Conservation (phyloP, 2,329 filamentous ascomycete species). For the Fusarium camptoceras region DNA sequence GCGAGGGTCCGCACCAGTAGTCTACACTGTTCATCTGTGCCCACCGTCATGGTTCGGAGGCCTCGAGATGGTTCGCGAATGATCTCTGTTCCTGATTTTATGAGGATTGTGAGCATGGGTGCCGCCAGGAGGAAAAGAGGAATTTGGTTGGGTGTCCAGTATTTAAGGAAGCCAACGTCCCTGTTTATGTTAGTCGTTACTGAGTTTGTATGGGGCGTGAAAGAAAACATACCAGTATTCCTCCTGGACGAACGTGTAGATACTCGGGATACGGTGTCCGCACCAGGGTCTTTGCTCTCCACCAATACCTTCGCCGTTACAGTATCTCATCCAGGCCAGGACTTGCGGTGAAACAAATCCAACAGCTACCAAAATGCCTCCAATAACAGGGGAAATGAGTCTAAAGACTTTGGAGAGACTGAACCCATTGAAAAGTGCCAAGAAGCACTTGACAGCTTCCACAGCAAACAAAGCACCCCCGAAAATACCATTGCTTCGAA, state of each 20-base stretch:
- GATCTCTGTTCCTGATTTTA: conserved; percentile 67
- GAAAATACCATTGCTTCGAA: conserved; percentile 88
- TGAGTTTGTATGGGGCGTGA: conserved; percentile 11
- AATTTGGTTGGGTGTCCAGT: conserved; percentile 89
- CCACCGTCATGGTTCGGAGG: conserved; percentile 3
- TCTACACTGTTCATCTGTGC: conserved; percentile 29
- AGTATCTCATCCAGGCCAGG: conserved; percentile 80
- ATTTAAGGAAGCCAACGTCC: conserved; percentile 87
- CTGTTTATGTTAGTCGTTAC: conserved; percentile 58
- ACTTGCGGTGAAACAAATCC: conserved; percentile 80
- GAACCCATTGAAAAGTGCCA: conserved; percentile 42
- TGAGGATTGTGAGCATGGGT: conserved; percentile 76
- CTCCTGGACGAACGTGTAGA: conserved; percentile 90
- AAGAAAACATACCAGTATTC: conserved; percentile 81
- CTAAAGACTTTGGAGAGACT: conserved; percentile 59
- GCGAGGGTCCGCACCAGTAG: conserved; percentile 69
- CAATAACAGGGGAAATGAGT: conserved; percentile 69
- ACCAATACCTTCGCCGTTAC: conserved; percentile 50
- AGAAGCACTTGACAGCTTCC: conserved; percentile 61
- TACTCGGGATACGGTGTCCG: conserved; percentile 76
- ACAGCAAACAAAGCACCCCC: conserved; percentile 81
- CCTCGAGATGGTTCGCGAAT: conserved; percentile 42
- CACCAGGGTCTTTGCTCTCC: conserved; percentile 78
- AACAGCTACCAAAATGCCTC: conserved; percentile 74
- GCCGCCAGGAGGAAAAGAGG: conserved; percentile 87